Base-by-base conservation (phyloP, 257 asterid genomes). In the Coffea canephora region DNA sequence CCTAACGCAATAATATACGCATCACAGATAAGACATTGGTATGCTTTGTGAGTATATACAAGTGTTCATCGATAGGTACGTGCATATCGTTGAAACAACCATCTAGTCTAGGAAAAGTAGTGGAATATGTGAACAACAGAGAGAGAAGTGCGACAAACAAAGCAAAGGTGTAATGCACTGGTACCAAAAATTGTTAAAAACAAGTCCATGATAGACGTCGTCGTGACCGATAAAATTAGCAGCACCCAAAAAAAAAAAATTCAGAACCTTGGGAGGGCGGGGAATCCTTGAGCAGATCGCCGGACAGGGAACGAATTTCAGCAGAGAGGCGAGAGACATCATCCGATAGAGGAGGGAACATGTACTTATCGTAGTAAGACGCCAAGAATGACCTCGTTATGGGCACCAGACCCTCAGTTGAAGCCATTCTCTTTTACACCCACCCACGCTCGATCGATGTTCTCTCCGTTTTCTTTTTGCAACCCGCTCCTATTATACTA, bases 391-490 rank as follows among this genome's bases (percentile, higher is more conserved):
- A 89, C 89, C 97, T 90, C 11, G 98, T 95, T 82, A 95, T 95
- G 45, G 99, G 99, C 91, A 95, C 90, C 86, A 95, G 86, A 25
- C 97, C 99, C 72, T 89, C 97, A 85, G 96, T 93, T 80, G 95
- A 89, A 25, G 86, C 90, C 99, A 93, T 92, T 78, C 77, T 59
- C 18, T 23, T 10, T 52, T 55, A 50, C 57, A 13, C 57, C 57
- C 18, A 13, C 57, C 57, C 57, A 50, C 18, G 57, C 57, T 50
- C 14, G 57, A 50, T 50, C 57, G 3, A 50, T 50, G 57, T 50
- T 50, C 57, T 50, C 14, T 50, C 57, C 57, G 16, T 50, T 50
- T 50, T 50, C 57, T 49, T 13, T 50, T 12, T 50, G 57, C 57
- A 50, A 50, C 13, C 57, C 2, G 12, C 18, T 50, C 1, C 62